These are phyloP conservation scores for Xanthoconium stramineum DNA, from an alignment of 768 basidiomycete genomes.

Conservation along the genomic window DNA sequence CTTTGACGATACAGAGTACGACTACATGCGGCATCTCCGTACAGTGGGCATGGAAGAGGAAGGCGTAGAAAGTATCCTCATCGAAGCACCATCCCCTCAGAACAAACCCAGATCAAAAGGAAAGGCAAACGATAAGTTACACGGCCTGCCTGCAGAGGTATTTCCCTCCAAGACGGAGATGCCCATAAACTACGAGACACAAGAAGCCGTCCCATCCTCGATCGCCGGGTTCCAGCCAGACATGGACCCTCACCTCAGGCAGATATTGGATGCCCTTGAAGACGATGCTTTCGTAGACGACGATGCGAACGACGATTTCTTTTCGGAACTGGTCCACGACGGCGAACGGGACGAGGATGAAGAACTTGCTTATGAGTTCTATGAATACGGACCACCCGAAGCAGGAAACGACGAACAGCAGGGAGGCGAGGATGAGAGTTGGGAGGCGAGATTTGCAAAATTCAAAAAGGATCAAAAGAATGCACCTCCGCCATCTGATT, in stretches of 20 bases:
- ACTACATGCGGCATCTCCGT: constrained; percentile 97
- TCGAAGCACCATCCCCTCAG: constrained; percentile 65
- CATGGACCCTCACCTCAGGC: constrained; percentile 93
- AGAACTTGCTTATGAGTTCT: constrained; percentile 63
- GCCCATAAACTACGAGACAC: constrained; percentile 69
- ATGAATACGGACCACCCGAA: constrained; percentile 40
- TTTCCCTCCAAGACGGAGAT: constrained; percentile 74
- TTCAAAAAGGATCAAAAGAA: constrained; percentile 61
- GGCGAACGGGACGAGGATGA: constrained; percentile 68
- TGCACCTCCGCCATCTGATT: constrained; percentile 31
- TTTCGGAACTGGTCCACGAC: constrained; percentile 63
- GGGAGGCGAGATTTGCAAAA: constrained; percentile 77
- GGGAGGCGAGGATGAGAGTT: constrained; percentile 39
- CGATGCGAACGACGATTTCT: constrained; percentile 71
- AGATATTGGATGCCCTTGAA: constrained; percentile 90
- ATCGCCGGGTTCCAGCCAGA: constrained; percentile 90
- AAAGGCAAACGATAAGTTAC: constrained; percentile 39
- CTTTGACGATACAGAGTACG: constrained; percentile 94
- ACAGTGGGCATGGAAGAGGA: constrained; percentile 72
- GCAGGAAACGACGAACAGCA: constrained; percentile 22
- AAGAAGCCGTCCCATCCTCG: constrained; percentile 76
- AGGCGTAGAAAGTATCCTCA: constrained; percentile 74
- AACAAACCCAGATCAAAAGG: constrained; percentile 27
- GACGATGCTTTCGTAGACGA: constrained; percentile 94
- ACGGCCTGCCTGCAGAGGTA: constrained; percentile 64